Conservation (phyloP, 768 basidiomycete species). For the Suillus cothurnatus region DNA sequence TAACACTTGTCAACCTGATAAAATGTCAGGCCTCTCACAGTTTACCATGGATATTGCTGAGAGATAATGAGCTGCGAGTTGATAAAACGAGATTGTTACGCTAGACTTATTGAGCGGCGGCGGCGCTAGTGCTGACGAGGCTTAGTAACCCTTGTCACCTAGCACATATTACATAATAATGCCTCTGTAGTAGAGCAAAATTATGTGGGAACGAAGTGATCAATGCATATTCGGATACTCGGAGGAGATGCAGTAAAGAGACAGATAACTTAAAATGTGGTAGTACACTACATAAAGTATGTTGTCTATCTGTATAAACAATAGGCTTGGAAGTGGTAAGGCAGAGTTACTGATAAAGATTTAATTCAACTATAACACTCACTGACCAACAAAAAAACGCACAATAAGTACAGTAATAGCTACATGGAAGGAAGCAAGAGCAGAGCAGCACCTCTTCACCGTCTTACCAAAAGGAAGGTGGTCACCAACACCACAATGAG, state of each 20-base stretch:
- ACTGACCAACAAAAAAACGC: not conserved
- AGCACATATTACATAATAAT: not conserved
- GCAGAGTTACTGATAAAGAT: not conserved
- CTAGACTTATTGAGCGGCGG: not conserved
- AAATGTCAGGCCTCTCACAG: conserved; percentile 25
- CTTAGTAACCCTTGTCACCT: not conserved
- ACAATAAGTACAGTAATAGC: not conserved
- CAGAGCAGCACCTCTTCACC: conserved; percentile 21
- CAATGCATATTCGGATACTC: not conserved
- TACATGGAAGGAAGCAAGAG: not conserved
- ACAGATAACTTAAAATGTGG: not conserved
- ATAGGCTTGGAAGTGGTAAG: not conserved
- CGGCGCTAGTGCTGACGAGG: not conserved
- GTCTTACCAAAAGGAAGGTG: conserved; percentile 23
- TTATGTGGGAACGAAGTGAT: too few relatives aligned
- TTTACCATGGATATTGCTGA: conserved; percentile 25
- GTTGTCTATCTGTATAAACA: not conserved
- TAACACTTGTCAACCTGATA: conserved; percentile 1
- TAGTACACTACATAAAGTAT: conserved; percentile 4
- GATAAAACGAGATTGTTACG: not conserved
- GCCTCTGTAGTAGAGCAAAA: not conserved
- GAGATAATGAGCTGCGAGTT: not conserved
- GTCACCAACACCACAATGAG: conserved; percentile 36
- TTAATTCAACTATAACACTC: not conserved
- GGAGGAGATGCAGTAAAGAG: not conserved